phyloP scores from a whole-genome alignment of 1,139 yeast genomes.

The Scheffersomyces stambukii region DNA sequence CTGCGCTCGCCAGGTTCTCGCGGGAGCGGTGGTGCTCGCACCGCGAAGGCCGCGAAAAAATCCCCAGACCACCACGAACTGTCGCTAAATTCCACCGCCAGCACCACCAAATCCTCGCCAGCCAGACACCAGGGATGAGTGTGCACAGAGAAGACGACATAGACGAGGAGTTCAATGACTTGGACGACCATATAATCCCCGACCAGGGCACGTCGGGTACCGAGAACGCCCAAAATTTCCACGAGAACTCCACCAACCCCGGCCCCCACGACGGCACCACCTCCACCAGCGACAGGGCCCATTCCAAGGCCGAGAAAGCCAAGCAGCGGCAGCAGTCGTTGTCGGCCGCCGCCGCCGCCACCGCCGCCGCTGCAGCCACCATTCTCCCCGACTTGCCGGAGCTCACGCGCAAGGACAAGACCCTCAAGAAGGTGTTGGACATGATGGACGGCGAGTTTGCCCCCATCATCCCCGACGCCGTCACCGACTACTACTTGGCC shows the following conservation, averaged over 20 bases:
- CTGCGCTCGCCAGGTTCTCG: too few species aligned
- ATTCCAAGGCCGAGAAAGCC: slow-evolving; percentile 9
- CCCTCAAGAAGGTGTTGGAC: slow-evolving; percentile 78
- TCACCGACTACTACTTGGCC: slow-evolving; percentile 89
- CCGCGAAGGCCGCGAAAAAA: too few species aligned
- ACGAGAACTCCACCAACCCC: slow-evolving; percentile 2
- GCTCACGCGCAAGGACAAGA: slow-evolving; percentile 77
- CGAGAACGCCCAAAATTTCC: slow-evolving; percentile 1
- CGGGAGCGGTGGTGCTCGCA: too few species aligned
- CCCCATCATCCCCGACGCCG: slow-evolving; percentile 96
- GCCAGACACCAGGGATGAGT: slow-evolving; percentile 1
- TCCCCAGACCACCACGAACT: too few species aligned
- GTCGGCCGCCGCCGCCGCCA: slow-evolving; percentile 9
- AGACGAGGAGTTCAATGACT: slow-evolving; percentile 30
- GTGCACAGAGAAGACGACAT: slow-evolving; percentile 10
- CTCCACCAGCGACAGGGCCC: slow-evolving; percentile 4
- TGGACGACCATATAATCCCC: slow-evolving; percentile 13
- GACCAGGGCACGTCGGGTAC: slow-evolving; percentile 1
- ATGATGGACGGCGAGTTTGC: slow-evolving; percentile 87
- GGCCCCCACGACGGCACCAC: slow-evolving; percentile 3
- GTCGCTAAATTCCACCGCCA: too few species aligned
- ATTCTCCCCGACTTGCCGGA: slow-evolving; percentile 58
- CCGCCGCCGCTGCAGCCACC: slow-evolving; percentile 10
- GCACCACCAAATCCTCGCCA: slow-evolving; percentile 1
- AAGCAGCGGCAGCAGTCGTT: slow-evolving; percentile 9